phyloP scores from a whole-genome alignment of 352 stramenopile genomes.

The Globisporangium cylindrosporum region DNA sequence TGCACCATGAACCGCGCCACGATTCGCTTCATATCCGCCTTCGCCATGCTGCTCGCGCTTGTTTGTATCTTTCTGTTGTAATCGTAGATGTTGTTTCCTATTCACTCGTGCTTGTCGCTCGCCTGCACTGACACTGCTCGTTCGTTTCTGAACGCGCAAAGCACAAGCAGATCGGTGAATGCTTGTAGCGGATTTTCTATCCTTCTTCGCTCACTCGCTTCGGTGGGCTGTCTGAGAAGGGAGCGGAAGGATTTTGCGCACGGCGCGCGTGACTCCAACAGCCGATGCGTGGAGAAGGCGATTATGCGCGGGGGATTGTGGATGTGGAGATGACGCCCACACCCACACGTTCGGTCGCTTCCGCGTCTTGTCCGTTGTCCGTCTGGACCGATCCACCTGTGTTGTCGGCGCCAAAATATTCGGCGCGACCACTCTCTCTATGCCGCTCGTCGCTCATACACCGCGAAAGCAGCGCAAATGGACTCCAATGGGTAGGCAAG shows the following conservation, averaged over 20 bases:
- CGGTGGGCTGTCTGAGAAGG: background rate
- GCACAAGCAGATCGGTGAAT: background rate
- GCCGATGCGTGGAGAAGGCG: background rate
- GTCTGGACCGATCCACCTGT: constrained; percentile 5
- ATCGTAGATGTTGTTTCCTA: background rate
- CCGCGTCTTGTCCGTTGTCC: background rate
- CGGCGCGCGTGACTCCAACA: background rate
- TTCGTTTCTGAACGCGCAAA: background rate
- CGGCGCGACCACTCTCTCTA: constrained; percentile 5
- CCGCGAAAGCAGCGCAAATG: background rate
- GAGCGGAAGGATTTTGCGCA: constrained; percentile 1
- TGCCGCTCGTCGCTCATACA: background rate
- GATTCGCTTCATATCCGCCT: constrained; percentile 58
- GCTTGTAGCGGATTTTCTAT: background rate
- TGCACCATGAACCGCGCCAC: constrained; percentile 81
- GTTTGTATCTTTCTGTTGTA: background rate
- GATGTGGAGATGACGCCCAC: background rate
- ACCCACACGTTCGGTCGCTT: background rate
- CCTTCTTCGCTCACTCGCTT: background rate
- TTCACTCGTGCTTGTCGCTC: background rate
- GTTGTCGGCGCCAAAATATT: constrained; percentile 10
- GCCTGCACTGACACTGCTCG: background rate
- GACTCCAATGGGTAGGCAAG: background rate
- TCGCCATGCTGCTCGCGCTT: background rate
- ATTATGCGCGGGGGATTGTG: background rate